Evolutionary conservation across 2,329 filamentous ascomycete species (phyloP).

Genomic region (Aspergillus unguis): DNA sequence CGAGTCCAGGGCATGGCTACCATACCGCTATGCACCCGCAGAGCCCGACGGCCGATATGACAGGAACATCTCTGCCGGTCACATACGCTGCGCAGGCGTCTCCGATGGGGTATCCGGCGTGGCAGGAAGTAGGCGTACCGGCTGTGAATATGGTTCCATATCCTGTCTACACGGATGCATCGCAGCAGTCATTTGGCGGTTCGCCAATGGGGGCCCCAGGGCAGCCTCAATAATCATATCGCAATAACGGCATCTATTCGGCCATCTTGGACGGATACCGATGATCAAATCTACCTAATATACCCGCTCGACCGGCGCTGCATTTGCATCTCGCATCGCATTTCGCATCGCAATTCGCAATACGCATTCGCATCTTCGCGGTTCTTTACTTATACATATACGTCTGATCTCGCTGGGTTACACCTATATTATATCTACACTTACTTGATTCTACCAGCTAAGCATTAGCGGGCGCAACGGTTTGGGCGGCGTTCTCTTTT

Average conservation of each 20-base stretch:
- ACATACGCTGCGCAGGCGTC: slow-evolving; percentile 28
- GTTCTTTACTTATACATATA: slow-evolving; percentile 20
- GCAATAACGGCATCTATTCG: slow-evolving; percentile 4
- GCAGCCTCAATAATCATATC: slow-evolving; percentile 4
- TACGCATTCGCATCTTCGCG: slow-evolving; percentile 10
- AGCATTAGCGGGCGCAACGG: slow-evolving; percentile 39
- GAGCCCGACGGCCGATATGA: slow-evolving; percentile 27
- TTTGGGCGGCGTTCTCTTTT: slow-evolving; percentile 31
- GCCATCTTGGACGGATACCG: background rate
- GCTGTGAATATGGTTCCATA: slow-evolving; percentile 33
- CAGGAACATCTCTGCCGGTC: slow-evolving; percentile 26
- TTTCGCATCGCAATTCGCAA: slow-evolving; percentile 8
- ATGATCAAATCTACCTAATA: background rate
- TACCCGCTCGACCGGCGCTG: background rate
- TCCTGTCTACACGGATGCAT: slow-evolving; percentile 31
- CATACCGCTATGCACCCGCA: slow-evolving; percentile 23
- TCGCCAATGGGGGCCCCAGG: slow-evolving; percentile 33
- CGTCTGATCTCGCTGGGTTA: slow-evolving; percentile 4
- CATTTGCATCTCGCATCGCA: background rate
- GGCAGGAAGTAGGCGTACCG: slow-evolving; percentile 30
- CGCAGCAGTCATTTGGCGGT: slow-evolving; percentile 27
- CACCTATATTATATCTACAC: slow-evolving; percentile 22
- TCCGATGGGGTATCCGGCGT: slow-evolving; percentile 30
- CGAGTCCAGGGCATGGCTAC: slow-evolving; percentile 31
- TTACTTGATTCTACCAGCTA: slow-evolving; percentile 21